Evolutionary conservation across 352 stramenopile species (phyloP), one percentile per base, ranked within the genome.

Genomic region (Pythium grandisporangium): DNA sequence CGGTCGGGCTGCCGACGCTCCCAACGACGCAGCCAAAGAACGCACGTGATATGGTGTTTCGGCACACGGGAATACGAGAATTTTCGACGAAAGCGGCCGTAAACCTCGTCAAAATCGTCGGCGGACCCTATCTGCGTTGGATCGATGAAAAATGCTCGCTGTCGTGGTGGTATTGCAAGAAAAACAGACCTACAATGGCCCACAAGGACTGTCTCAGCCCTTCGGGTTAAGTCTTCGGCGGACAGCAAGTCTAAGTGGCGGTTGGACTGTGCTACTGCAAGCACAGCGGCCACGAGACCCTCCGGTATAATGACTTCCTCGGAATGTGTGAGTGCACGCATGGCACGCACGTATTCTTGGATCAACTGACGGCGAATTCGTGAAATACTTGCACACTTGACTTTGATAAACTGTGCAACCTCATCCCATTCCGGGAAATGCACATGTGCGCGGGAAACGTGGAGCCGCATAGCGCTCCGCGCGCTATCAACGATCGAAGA

Each of bases 401-500:
- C 45, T 4, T 46, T 49, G 52, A 83, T 71, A 27, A 59, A 53
- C 6, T 57, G 41, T 14, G 68, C 42, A 7, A 77, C 51, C 19
- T 75, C 40, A 10, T 66, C 42, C 10, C 41, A 43, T 24, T 48
- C 36, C 11, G 74, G 74, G 45, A 83, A 81, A 33, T 76, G 53
- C 5, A 61, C 47, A 16, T 81, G 63, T 0, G 63, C 60, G 30
- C 59, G 59, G 6, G 70, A 52, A 14, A 81, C 51, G 32, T 69
- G 48, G n/a, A 62, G 52, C 38, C 63, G 74, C 74, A 87, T 83
- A 16, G 63, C 46, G 2, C 35, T 27, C n/a, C 63, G 26, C 6
- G 46, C 39, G 3, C 61, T 45, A n/a, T 55, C 36, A 20, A 64
- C 35, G 25, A 61, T 42, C 8, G 20, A 34, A n/a, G n/a, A n/a